Percentiles rank a stretch among this genome's conserved stretches.
phyloP scores from a whole-genome alignment of 179 eudicot genomes.

The Gypsophila paniculata region DNA sequence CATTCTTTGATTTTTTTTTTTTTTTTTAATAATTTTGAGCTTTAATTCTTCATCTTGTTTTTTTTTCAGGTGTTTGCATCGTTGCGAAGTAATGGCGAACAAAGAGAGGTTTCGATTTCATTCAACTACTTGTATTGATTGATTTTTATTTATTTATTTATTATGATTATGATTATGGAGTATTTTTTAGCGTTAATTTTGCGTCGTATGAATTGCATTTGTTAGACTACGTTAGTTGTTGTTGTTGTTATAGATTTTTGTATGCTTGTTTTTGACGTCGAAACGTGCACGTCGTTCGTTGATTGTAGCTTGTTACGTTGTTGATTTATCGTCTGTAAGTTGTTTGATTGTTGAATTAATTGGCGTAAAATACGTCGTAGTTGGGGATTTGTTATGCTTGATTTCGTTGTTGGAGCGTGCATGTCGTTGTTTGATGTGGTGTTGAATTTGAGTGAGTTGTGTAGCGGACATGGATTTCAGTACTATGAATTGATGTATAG shows the following conservation, averaged over 20 bases:
- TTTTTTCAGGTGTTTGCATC: slow-evolving; percentile 29
- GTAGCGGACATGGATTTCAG: too few species aligned
- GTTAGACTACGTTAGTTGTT: too few species aligned
- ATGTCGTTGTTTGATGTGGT: slow-evolving; percentile 36
- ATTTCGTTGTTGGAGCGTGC: slow-evolving; percentile 48
- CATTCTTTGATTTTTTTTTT: too few species aligned
- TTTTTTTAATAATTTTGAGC: neutral
- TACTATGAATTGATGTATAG: slow-evolving; percentile 51
- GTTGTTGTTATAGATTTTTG: too few species aligned
- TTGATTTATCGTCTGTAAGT: too few species aligned
- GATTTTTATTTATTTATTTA: neutral
- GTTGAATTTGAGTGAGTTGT: too few species aligned
- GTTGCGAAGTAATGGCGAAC: slow-evolving; percentile 25
- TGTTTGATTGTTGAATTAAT: too few species aligned
- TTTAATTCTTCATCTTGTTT: neutral
- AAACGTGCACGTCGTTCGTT: too few species aligned
- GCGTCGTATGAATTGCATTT: too few species aligned
- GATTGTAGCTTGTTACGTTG: too few species aligned
- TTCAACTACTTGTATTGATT: neutral
- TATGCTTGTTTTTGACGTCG: too few species aligned
- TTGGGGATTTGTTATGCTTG: slow-evolving; percentile 33
- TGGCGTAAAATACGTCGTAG: neutral
- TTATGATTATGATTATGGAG: neutral
- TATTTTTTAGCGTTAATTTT: neutral
- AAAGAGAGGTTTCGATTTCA: slow-evolving; percentile 35